These are phyloP conservation scores for Corchorus capsularis DNA, from an alignment of 345 rosid genomes.

Conservation along the genomic window DNA sequence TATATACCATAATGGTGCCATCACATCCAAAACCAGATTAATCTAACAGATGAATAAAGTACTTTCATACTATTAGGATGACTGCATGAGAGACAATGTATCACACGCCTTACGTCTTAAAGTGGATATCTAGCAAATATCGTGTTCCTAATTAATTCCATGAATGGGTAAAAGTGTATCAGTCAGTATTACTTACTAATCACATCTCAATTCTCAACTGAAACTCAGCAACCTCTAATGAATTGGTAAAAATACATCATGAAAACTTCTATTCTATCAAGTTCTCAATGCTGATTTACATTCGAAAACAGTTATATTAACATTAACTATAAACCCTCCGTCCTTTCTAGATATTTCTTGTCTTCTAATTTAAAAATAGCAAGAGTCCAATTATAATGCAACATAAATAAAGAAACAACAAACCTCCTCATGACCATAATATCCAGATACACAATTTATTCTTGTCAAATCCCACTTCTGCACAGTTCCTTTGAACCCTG, in stretches of 20 bases:
- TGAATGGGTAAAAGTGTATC: background rate
- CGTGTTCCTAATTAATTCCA: background rate
- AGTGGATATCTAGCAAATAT: background rate
- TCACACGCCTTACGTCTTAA: background rate
- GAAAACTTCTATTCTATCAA: too few relatives aligned
- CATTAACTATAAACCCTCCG: background rate
- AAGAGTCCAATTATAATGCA: conserved; percentile 8
- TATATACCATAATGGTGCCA: background rate
- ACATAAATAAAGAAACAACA: conserved; percentile 33
- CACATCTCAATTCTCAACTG: too few relatives aligned
- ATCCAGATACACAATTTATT: conserved; percentile 73
- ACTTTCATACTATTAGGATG: background rate
- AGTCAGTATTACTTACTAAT: background rate
- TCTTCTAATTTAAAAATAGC: background rate
- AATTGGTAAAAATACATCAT: too few relatives aligned
- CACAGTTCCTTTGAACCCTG: conserved; percentile 90
- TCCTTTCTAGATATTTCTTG: background rate
- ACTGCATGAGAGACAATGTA: background rate
- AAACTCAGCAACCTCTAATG: too few relatives aligned
- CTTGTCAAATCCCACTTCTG: conserved; percentile 91
- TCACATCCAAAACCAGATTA: too few relatives aligned
- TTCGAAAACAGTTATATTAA: too few relatives aligned
- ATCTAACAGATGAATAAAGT: background rate
- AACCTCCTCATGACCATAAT: conserved; percentile 98
- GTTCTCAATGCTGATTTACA: too few relatives aligned